These are phyloP conservation scores for Cerioporus squamosus DNA, from an alignment of 1,284 basidiomycete genomes.

Conservation along the genomic window DNA sequence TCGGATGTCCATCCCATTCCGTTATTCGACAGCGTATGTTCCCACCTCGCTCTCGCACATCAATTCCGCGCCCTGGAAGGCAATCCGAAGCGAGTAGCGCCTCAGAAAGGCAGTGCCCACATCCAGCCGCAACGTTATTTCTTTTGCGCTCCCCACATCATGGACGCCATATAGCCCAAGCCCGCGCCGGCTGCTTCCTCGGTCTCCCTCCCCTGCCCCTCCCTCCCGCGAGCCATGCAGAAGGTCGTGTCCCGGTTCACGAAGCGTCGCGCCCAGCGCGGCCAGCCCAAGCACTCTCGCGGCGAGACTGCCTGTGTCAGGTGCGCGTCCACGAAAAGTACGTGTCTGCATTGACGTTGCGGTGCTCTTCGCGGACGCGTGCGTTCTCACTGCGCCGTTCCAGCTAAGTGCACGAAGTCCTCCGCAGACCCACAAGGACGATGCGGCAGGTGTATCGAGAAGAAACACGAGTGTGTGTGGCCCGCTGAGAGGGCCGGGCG, in stretches of 20 bases:
- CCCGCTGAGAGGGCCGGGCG: neutral
- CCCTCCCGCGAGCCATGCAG: neutral
- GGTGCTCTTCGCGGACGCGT: too few relatives aligned
- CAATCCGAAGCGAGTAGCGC: neutral
- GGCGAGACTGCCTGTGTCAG: neutral
- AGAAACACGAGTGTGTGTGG: neutral
- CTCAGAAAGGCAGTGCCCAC: neutral
- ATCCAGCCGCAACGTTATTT: neutral
- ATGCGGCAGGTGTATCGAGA: neutral
- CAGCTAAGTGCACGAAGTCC: neutral
- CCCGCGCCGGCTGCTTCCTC: neutral
- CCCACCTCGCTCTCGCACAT: neutral
- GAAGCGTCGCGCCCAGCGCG: neutral
- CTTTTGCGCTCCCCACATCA: neutral
- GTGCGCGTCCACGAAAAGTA: neutral
- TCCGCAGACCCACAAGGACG: neutral
- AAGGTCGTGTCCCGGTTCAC: neutral
- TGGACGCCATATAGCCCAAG: conserved; percentile 1
- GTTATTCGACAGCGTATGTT: neutral
- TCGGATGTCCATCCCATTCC: neutral
- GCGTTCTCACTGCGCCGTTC: too few relatives aligned
- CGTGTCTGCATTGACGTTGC: neutral
- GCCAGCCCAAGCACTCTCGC: neutral
- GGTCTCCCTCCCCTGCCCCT: neutral
- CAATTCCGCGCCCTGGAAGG: neutral